phyloP scores from a whole-genome alignment of 2,329 filamentous ascomycete genomes.

The Emergomyces orientalis region DNA sequence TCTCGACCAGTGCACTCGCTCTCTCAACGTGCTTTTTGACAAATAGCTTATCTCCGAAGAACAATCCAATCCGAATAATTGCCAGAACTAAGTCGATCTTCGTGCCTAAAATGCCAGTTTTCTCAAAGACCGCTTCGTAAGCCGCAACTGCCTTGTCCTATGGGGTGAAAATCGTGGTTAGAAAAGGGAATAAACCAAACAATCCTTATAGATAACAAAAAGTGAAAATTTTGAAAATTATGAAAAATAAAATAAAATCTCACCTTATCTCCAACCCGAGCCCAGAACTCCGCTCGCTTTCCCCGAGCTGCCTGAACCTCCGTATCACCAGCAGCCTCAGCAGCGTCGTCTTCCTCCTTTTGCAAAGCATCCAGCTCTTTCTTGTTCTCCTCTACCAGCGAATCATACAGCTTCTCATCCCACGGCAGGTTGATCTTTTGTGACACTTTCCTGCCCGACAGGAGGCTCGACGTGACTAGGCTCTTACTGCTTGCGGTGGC shows the following conservation, averaged over 20 bases:
- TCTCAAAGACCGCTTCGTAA: conserved; percentile 89
- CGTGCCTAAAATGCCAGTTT: conserved; percentile 90
- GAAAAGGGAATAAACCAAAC: conserved; percentile 8
- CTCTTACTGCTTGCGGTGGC: conserved; percentile 34
- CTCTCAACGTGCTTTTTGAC: conserved; percentile 93
- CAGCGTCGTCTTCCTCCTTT: conserved; percentile 86
- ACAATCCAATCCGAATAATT: conserved; percentile 89
- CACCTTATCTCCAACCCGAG: conserved; percentile 92
- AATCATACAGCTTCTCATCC: conserved; percentile 81
- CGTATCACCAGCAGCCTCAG: conserved; percentile 91
- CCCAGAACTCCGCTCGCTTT: conserved; percentile 94
- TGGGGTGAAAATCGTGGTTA: conserved; percentile 4
- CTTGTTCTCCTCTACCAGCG: conserved; percentile 67
- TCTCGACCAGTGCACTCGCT: conserved; percentile 81
- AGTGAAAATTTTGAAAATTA: background rate
- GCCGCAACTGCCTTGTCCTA: conserved; percentile 89
- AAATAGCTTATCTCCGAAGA: conserved; percentile 85
- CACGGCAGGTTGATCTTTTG: conserved; percentile 65
- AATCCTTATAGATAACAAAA: background rate
- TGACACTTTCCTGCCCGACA: conserved; percentile 60
- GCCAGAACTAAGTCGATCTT: conserved; percentile 97
- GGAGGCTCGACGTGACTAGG: conserved; percentile 61
- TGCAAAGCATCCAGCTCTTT: conserved; percentile 65
- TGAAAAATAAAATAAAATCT: conserved; percentile 22
- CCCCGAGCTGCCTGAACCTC: conserved; percentile 87